phyloP scores from a whole-genome alignment of 148 eudicot genomes.

The Heliosperma pusillum region DNA sequence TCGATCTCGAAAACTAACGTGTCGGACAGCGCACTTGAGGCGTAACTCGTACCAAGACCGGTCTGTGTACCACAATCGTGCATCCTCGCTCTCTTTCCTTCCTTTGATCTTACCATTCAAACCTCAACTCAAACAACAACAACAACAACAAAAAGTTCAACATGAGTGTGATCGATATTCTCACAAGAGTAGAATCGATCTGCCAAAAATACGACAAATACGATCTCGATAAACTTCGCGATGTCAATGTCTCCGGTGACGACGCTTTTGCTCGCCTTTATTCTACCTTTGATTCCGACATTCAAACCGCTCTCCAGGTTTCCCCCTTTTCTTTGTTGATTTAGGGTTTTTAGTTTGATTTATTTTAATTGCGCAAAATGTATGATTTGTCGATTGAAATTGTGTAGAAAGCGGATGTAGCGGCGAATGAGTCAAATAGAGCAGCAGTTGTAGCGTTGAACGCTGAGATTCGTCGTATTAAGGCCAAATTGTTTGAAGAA shows the following conservation, averaged over 20 bases:
- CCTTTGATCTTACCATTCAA: too few species aligned
- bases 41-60: too few species aligned
- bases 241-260: slow-evolving; percentile 70
- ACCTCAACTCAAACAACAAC: neutral
- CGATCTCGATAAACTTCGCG: slow-evolving; percentile 74
- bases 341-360: neutral
- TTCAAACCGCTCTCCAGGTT: slow-evolving; percentile 75
- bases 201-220: slow-evolving; percentile 90
- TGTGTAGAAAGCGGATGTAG: slow-evolving; percentile 78
- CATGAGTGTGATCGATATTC: slow-evolving; percentile 76
- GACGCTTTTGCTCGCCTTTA: slow-evolving; percentile 96
- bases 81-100: too few species aligned
- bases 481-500: slow-evolving; percentile 81
- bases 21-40: too few species aligned
- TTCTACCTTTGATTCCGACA: slow-evolving; percentile 67
- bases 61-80: too few species aligned
- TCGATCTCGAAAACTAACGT: too few species aligned
- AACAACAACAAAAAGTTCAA: slow-evolving; percentile 14
- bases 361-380: neutral
- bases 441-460: slow-evolving; percentile 85
- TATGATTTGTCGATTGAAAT: neutral
- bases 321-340: neutral
- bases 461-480: slow-evolving; percentile 93
- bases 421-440: slow-evolving; percentile 64
- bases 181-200: slow-evolving; percentile 83